Base-by-base conservation (phyloP, 208 protist genomes). In the Leishmania arabica region DNA sequence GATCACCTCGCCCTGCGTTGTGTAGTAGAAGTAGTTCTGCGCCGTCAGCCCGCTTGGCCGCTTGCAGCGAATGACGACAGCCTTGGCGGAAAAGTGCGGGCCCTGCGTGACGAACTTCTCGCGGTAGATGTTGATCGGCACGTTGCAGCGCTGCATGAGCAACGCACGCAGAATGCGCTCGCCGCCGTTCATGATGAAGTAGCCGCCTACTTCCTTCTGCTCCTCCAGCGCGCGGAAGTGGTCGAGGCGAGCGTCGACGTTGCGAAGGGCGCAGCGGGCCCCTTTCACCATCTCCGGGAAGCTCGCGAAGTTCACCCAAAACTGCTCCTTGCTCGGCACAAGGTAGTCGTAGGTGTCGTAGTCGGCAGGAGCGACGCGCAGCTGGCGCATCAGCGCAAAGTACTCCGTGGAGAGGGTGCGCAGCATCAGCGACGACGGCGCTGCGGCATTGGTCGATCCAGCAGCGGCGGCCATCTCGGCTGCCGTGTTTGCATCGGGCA, bases 141-240 rank as follows among this genome's bases (percentile, higher is more conserved):
- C 95, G 90, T 99, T 99, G 66, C 96, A 92, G 27, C 98, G 91
- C 73, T 96, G 96, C 88, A 98, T 92, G 60, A 99, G 88, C 37
- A 99, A 87, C 62, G 99, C 86, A 78, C 99, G 98, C 42, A 99
- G 86, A 70, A 99, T 95, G 62, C 99, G 99, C 89, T 99, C 99
- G 34, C 97, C 93, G 58, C 99, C 99, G 78, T 99, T 98, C 83
- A 99, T 92, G 78, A 99, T 95, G 85, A 99, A 99, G 95, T 99
- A 99, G 31, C 99, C 99, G 68, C 99, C 99, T n/a, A 98, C 70
- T 89, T 99, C 99, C 83, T 98, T 91, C 70, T 93, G 88, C 84
- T 99, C 98, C 90, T 99, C 98, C 47, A 95, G 54, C 4, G 91
- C 95, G 62, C 92, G 86, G 82, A 92, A 89, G 81, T 95, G 84